Percentiles rank a stretch among this genome's conserved stretches.
Conservation (phyloP, 306 rosid genomes). For the Herpetospermum pedunculosum region DNA sequence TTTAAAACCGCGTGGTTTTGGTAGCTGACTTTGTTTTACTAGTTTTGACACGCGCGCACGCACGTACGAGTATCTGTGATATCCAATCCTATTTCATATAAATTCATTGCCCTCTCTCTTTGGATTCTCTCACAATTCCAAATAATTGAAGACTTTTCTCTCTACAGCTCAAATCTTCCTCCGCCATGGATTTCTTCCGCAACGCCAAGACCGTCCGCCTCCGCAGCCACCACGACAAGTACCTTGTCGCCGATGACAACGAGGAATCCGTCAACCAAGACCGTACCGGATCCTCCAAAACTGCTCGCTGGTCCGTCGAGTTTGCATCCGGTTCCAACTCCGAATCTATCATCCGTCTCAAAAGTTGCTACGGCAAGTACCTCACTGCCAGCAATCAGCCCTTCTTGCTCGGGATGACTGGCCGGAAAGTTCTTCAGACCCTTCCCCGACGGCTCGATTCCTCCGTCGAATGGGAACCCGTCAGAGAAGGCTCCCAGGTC, state of each 20-base stretch:
- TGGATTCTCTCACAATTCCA: not conserved
- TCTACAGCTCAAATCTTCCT: not conserved
- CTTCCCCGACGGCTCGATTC: slow-evolving; percentile 47
- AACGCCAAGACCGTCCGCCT: slow-evolving; percentile 79
- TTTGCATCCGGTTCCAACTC: slow-evolving; percentile 26
- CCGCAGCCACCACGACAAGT: slow-evolving; percentile 65
- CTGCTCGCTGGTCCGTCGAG: slow-evolving; percentile 61
- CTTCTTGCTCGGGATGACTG: slow-evolving; percentile 76
- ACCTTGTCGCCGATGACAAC: slow-evolving; percentile 66
- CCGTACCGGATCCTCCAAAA: slow-evolving; percentile 54
- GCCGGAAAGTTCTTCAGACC: slow-evolving; percentile 63
- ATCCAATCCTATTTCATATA: not conserved
- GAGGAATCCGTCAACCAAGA: slow-evolving; percentile 68
- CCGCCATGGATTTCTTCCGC: slow-evolving; percentile 57
- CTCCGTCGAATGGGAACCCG: slow-evolving; percentile 83
- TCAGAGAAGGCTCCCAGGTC: slow-evolving; percentile 42
- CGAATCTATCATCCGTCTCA: slow-evolving; percentile 59
- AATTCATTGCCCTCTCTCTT: not conserved
- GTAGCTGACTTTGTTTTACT: not conserved
- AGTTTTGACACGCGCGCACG: not conserved
- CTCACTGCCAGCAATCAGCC: slow-evolving; percentile 64
- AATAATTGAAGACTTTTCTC: not conserved
- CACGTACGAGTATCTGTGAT: too few species aligned
- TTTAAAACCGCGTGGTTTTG: not conserved
- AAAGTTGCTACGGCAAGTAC: slow-evolving; percentile 68